A percentile compares a stretch with the other conserved stretches of the same genome.
Conservation (phyloP, 192 early-diverging fungal species). For the Coemansia sp. region DNA sequence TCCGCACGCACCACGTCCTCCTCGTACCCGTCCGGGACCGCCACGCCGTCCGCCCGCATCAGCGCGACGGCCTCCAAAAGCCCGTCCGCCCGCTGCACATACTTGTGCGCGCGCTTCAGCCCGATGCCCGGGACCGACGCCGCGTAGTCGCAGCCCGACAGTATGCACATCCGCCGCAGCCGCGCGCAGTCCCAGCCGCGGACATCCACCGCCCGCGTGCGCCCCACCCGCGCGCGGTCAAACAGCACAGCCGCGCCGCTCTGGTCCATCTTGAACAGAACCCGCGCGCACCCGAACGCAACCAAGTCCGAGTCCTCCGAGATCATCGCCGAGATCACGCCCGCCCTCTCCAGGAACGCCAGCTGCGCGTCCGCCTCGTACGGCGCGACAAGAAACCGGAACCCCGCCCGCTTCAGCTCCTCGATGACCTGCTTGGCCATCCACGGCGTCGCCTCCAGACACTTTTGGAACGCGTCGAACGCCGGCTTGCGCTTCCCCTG, state of each 20-base stretch:
- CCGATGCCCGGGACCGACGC: slow-evolving; percentile 83
- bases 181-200: slow-evolving; percentile 56
- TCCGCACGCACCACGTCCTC: slow-evolving; percentile 72
- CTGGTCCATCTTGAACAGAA: slow-evolving; percentile 83
- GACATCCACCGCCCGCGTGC: slow-evolving; percentile 53
- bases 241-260: slow-evolving; percentile 71
- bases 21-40: slow-evolving; percentile 67
- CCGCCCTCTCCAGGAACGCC: slow-evolving; percentile 69
- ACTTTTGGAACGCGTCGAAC: slow-evolving; percentile 66
- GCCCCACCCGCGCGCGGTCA: slow-evolving; percentile 51
- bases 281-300: slow-evolving; percentile 82
- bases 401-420: slow-evolving; percentile 55
- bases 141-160: slow-evolving; percentile 98
- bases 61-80: slow-evolving; percentile 55
- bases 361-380: slow-evolving; percentile 99
- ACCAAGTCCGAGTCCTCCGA: slow-evolving; percentile 97
- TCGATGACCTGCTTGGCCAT: slow-evolving; percentile 82
- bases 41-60: slow-evolving; percentile 49
- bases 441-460: slow-evolving; percentile 78
- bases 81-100: slow-evolving; percentile 58
- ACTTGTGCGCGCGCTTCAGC: slow-evolving; percentile 70
- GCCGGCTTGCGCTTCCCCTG: slow-evolving; percentile 63
- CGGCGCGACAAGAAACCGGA: slow-evolving; percentile 86
- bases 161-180: slow-evolving; percentile 89
- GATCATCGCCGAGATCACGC: slow-evolving; percentile 73